Conservation (phyloP, 257 asterid species). For the Salvia hispanica region DNA sequence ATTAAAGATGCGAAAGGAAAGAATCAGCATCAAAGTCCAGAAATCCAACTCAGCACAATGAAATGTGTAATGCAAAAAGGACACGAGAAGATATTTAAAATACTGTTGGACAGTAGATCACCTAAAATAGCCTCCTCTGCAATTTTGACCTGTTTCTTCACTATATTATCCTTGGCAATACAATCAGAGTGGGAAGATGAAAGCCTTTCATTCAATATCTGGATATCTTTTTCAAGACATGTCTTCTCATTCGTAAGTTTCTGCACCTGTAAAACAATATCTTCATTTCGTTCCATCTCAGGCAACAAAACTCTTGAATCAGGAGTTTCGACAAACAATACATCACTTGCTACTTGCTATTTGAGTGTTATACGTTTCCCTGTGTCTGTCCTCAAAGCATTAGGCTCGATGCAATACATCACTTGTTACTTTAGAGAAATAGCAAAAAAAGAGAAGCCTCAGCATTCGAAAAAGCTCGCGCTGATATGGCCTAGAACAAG, state of each 20-base stretch:
- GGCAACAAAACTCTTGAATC: neutral
- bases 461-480: neutral
- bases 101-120: conserved; percentile 35
- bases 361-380: conserved; percentile 1
- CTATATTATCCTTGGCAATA: conserved; percentile 59
- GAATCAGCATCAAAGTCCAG: neutral
- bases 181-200: conserved; percentile 66
- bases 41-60: neutral
- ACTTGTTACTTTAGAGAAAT: neutral
- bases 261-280: conserved; percentile 43
- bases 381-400: neutral
- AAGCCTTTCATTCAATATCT: conserved; percentile 56
- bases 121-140: conserved; percentile 94
- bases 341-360: neutral
- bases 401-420: neutral
- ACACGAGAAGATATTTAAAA: neutral
- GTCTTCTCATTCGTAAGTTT: conserved; percentile 54
- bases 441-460: neutral
- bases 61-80: neutral
- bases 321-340: conserved; percentile 1
- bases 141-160: conserved; percentile 71
- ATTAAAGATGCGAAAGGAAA: neutral
- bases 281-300: conserved; percentile 8
- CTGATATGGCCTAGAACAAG: neutral
- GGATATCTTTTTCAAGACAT: conserved; percentile 60